Percentiles rank a stretch among this genome's conserved stretches.
Conservation (phyloP, 2,329 filamentous ascomycete species). For the Onygenales sp. region DNA sequence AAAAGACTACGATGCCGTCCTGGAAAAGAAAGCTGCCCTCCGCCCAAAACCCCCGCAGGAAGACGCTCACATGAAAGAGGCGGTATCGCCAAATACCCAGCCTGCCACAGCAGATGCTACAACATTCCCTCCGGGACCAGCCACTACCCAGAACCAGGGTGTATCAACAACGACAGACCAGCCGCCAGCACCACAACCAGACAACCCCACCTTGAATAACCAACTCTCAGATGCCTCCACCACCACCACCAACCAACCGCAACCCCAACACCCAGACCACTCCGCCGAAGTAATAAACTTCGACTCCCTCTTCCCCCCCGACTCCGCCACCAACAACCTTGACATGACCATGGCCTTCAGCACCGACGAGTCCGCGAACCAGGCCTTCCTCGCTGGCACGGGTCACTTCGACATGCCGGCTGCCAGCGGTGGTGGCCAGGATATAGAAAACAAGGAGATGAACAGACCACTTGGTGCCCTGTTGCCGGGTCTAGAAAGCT, state of each 20-base stretch:
- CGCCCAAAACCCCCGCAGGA: not conserved
- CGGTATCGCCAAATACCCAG: too few relatives aligned
- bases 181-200: not conserved
- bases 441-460: conserved; percentile 5
- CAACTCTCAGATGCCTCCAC: not conserved
- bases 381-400: conserved; percentile 27
- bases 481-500: conserved; percentile 23
- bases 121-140: not conserved
- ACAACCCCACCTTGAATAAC: not conserved
- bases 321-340: conserved; percentile 19
- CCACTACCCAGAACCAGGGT: not conserved
- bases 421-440: conserved; percentile 5
- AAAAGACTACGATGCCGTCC: conserved; percentile 27
- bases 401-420: conserved; percentile 16
- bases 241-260: conserved; percentile 6
- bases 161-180: not conserved
- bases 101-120: not conserved
- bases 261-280: conserved; percentile 17
- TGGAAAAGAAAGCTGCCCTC: not conserved
- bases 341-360: conserved; percentile 31
- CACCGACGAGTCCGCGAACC: conserved; percentile 28
- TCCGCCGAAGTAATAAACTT: conserved; percentile 30
- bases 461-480: conserved; percentile 16
- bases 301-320: conserved; percentile 28
- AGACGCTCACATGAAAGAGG: not conserved